A percentile compares a stretch with the other conserved stretches of the same genome.
phyloP scores from a whole-genome alignment of 208 protist species.

The Sergeia podlipaevii region DNA sequence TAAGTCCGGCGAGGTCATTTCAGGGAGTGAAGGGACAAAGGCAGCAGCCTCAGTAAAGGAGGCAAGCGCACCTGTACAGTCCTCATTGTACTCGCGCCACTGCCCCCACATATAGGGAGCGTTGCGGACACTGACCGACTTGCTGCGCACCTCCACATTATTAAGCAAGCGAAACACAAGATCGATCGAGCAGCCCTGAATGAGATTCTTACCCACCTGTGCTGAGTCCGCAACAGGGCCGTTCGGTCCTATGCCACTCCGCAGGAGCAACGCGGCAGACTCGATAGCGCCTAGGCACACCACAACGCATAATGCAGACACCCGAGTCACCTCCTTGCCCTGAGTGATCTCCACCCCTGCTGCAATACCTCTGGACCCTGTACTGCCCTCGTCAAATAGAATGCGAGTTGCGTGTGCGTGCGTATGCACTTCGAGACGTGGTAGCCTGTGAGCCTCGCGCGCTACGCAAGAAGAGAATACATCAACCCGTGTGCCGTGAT shows the following conservation, averaged over 20 bases:
- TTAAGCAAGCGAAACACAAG: conserved; percentile 42
- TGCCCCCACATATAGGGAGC: conserved; percentile 41
- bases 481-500: conserved; percentile 32
- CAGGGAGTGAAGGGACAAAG: conserved; percentile 45
- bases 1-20: conserved; percentile 29
- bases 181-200: conserved; percentile 36
- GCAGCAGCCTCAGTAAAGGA: conserved; percentile 51
- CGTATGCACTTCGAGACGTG: conserved; percentile 31
- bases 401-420: conserved; percentile 28
- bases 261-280: conserved; percentile 50
- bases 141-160: conserved; percentile 33
- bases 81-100: conserved; percentile 74
- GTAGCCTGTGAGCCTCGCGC: conserved; percentile 14
- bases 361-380: conserved; percentile 18
- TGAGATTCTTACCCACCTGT: conserved; percentile 57
- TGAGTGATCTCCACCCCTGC: not conserved
- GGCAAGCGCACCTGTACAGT: conserved; percentile 51
- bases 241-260: conserved; percentile 44
- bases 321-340: conserved; percentile 1
- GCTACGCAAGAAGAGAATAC: conserved; percentile 26
- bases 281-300: conserved; percentile 50
- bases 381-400: conserved; percentile 16
- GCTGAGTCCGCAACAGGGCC: conserved; percentile 37
- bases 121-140: conserved; percentile 63
- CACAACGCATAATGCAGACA: conserved; percentile 26